Conservation (phyloP, 1,139 yeast species). For the Casaregolazyma lundiana region DNA sequence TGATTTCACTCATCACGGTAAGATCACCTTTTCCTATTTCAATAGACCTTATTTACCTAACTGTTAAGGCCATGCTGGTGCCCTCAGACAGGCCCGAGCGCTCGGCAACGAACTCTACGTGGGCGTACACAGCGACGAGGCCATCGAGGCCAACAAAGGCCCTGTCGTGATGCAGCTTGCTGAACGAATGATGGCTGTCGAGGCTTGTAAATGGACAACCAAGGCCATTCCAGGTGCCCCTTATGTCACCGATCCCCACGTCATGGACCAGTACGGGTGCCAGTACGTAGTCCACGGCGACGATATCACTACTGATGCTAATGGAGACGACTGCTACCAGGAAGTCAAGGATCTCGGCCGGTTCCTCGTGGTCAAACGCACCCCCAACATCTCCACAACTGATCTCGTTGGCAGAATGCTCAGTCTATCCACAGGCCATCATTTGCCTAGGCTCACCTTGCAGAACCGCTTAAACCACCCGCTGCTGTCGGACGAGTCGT, state of each 20-base stretch:
- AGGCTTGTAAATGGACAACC: slow-evolving; percentile 88
- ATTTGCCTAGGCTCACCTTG: slow-evolving; percentile 39
- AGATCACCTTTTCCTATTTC: slow-evolving; percentile 24
- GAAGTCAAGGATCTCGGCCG: slow-evolving; percentile 79
- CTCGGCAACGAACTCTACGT: slow-evolving; percentile 68
- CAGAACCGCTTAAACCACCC: slow-evolving; percentile 21
- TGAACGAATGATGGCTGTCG: slow-evolving; percentile 78
- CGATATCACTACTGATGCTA: slow-evolving; percentile 92
- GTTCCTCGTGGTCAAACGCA: slow-evolving; percentile 83
- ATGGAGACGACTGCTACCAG: slow-evolving; percentile 90
- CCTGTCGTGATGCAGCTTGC: slow-evolving; percentile 85
- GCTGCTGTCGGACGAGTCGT: slow-evolving; percentile 23
- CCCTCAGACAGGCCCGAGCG: slow-evolving; percentile 86
- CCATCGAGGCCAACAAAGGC: slow-evolving; percentile 76
- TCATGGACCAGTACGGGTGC: slow-evolving; percentile 73
- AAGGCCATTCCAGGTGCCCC: slow-evolving; percentile 75
- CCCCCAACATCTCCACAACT: slow-evolving; percentile 91
- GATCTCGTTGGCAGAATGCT: slow-evolving; percentile 93
- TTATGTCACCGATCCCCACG: slow-evolving; percentile 84
- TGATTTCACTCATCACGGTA: slow-evolving; percentile 95
- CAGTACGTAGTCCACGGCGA: slow-evolving; percentile 94
- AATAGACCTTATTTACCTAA: not conserved
- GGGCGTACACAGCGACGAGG: slow-evolving; percentile 92
- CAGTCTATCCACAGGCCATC: slow-evolving; percentile 52
- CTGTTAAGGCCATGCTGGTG: slow-evolving; percentile 80